These are phyloP conservation scores for Leccinum subgranulosum DNA, from an alignment of 768 basidiomycete species.

Conservation along the genomic window DNA sequence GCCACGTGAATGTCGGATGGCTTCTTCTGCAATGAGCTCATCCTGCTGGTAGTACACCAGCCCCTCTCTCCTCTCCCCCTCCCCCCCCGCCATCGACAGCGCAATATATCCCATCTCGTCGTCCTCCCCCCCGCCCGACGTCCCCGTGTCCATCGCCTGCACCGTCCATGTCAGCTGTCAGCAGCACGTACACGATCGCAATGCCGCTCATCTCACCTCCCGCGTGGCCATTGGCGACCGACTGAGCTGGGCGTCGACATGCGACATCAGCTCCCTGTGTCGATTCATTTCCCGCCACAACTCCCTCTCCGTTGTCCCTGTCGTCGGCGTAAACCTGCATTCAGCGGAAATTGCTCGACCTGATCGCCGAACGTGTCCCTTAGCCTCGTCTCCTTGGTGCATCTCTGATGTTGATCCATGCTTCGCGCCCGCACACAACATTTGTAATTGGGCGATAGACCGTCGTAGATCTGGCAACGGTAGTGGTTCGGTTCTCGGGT, in stretches of 20 bases:
- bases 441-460: constrained; percentile 62
- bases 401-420: constrained; percentile 31
- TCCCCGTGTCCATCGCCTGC: constrained; percentile 18
- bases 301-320: constrained; percentile 15
- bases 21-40: constrained; percentile 45
- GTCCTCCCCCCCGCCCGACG: constrained; percentile 38
- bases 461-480: constrained; percentile 58
- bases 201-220: constrained; percentile 37
- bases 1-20: constrained; percentile 49
- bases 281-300: constrained; percentile 28
- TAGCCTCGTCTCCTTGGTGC: constrained; percentile 29
- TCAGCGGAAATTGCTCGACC: constrained; percentile 31
- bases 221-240: constrained; percentile 32
- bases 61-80: constrained; percentile 10
- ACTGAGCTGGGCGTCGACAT: constrained; percentile 49
- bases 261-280: constrained; percentile 50
- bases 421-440: constrained; percentile 38
- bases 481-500: constrained; percentile 30
- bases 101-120: constrained; percentile 56
- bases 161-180: constrained; percentile 8
- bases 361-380: constrained; percentile 29
- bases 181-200: background rate
- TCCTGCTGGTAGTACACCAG: constrained; percentile 43
- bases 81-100: constrained; percentile 29
- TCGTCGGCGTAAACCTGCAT: constrained; percentile 21